Evolutionary conservation across 306 rosid species (phyloP).

Genomic region (Adenanthera pavonina): DNA sequence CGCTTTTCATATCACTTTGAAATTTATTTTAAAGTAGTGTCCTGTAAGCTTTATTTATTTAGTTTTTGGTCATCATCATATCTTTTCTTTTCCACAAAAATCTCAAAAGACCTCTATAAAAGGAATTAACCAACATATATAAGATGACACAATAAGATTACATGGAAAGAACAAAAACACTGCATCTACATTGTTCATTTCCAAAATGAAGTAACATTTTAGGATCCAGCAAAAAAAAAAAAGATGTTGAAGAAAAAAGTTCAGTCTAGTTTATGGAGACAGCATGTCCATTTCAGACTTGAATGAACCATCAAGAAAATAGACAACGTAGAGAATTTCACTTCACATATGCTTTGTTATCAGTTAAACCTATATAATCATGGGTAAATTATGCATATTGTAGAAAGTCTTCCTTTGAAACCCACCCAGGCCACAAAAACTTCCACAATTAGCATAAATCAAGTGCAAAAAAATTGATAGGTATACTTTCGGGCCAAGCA

Average conservation of each 20-base stretch:
- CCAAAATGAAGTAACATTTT: slow-evolving; percentile 6
- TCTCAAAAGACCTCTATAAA: not conserved
- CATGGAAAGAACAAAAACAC: not conserved
- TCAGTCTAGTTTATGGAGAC: not conserved
- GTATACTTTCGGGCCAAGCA: slow-evolving; percentile 93
- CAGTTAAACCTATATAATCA: not conserved
- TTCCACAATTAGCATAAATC: slow-evolving; percentile 34
- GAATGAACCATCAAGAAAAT: slow-evolving; percentile 8
- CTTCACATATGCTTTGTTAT: not conserved
- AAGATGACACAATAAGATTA: not conserved
- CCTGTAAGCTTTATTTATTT: not conserved
- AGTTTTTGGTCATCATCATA: not conserved
- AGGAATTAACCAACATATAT: not conserved
- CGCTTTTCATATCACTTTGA: not conserved
- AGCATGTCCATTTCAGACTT: slow-evolving; percentile 21
- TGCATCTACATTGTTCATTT: not conserved
- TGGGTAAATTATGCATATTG: not conserved
- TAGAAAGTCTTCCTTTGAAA: not conserved
- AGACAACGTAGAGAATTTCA: not conserved
- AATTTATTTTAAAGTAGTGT: not conserved
- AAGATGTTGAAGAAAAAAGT: not conserved
- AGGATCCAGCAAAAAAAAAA: not conserved
- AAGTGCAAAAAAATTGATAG: slow-evolving; percentile 24
- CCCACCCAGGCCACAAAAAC: slow-evolving; percentile 12
- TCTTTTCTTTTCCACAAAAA: not conserved